Evolutionary conservation across 352 stramenopile genomes (phyloP).

Genomic region (Pythium apleroticum): DNA sequence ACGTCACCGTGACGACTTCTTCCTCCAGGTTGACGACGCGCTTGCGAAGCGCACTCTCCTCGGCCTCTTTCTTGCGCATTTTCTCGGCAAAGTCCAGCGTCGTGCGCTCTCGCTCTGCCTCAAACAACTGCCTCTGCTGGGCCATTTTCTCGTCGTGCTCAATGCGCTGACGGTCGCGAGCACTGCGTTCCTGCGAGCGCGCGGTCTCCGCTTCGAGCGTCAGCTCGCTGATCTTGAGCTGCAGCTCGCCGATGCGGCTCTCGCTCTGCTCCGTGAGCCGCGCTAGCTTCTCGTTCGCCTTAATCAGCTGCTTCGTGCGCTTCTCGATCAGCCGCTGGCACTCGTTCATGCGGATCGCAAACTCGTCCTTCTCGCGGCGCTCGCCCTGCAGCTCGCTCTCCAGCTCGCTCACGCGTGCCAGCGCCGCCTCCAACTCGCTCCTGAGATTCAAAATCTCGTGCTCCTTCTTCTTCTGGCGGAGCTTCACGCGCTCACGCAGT

Average conservation of each 20-base stretch:
- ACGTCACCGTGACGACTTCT: slow-evolving; percentile 26
- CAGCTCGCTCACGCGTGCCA: slow-evolving; percentile 32
- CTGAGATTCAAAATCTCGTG: slow-evolving; percentile 55
- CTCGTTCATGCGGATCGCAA: slow-evolving; percentile 69
- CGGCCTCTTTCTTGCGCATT: slow-evolving; percentile 27
- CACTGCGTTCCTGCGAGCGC: slow-evolving; percentile 26
- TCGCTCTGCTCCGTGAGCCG: slow-evolving; percentile 67
- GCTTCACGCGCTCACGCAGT: slow-evolving; percentile 67
- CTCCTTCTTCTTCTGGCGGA: slow-evolving; percentile 69
- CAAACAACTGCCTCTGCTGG: slow-evolving; percentile 39
- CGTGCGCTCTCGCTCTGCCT: slow-evolving; percentile 26
- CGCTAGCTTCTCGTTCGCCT: slow-evolving; percentile 72
- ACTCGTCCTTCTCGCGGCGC: slow-evolving; percentile 61
- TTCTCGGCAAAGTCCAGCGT: slow-evolving; percentile 30
- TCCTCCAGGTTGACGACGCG: slow-evolving; percentile 39
- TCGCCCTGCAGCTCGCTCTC: slow-evolving; percentile 35
- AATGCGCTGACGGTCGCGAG: slow-evolving; percentile 28
- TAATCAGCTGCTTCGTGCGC: slow-evolving; percentile 84
- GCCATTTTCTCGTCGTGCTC: slow-evolving; percentile 34
- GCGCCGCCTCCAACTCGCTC: slow-evolving; percentile 42
- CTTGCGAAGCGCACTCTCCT: slow-evolving; percentile 31
- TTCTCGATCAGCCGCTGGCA: slow-evolving; percentile 85
- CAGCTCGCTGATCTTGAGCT: slow-evolving; percentile 39
- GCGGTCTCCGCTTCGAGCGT: slow-evolving; percentile 38
- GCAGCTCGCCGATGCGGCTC: slow-evolving; percentile 41